Percentiles rank a stretch among this genome's conserved stretches.
These are phyloP conservation scores for Hylodesmum podocarpum DNA, from an alignment of 306 rosid genomes.

Conservation along the genomic window DNA sequence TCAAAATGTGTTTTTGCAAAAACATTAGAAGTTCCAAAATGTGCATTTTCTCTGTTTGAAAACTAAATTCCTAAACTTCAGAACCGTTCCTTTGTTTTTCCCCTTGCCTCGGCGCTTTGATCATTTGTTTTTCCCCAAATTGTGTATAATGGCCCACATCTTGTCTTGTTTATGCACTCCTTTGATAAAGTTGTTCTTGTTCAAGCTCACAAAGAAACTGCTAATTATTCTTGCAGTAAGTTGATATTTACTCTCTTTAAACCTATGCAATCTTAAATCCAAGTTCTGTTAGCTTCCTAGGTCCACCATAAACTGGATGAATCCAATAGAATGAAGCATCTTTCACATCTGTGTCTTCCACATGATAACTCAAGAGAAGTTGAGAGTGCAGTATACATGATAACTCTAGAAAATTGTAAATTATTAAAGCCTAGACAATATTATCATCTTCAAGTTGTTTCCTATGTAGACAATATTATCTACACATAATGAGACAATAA, in stretches of 20 bases:
- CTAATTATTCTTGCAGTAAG: not conserved
- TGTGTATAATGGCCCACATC: not conserved
- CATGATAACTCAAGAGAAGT: too few relatives aligned
- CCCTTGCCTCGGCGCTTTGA: not conserved
- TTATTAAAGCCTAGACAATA: too few relatives aligned
- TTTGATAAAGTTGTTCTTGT: not conserved
- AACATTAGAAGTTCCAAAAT: too few relatives aligned
- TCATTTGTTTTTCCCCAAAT: not conserved
- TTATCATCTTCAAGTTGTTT: too few relatives aligned
- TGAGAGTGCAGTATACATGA: too few relatives aligned
- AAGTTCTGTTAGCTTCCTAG: not conserved
- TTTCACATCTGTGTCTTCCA: not conserved
- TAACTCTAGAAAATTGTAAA: too few relatives aligned
- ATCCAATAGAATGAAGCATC: not conserved
- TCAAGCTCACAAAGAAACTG: not conserved
- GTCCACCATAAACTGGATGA: not conserved
- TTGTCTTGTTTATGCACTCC: not conserved
- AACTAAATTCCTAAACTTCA: not conserved
- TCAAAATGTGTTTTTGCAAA: too few relatives aligned
- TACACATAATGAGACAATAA: too few relatives aligned
- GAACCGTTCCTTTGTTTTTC: not conserved
- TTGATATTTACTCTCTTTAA: not conserved
- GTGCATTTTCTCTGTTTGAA: too few relatives aligned
- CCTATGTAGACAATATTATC: too few relatives aligned
- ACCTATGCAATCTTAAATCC: too few relatives aligned